Base-by-base conservation (phyloP, 139 green algal species). In the Ettlia oleoabundans region DNA sequence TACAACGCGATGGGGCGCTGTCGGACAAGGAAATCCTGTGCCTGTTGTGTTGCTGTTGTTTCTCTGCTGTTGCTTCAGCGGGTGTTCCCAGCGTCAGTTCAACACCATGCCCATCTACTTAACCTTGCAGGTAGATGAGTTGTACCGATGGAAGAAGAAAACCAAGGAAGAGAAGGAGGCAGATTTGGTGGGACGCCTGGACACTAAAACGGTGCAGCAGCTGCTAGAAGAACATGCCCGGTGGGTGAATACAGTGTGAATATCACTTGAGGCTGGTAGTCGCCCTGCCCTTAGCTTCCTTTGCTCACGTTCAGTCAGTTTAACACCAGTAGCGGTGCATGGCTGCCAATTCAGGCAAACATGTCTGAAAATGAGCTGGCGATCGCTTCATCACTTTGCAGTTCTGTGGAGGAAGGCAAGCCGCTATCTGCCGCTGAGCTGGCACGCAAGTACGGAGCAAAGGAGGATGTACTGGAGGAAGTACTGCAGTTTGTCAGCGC, bases 151-250 rank as follows among this genome's bases (percentile, higher is more conserved):
- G 47, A 72, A 41, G 37, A 58, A 53, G 33, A 65, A 62, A 42
- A 81, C 35, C 9, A 80, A 76, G 42, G 37, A 71, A 52, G 47
- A 75, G 58, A 76, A 68, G 55, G 68, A 78, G 42, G 40, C 42
- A 6, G 51, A 68, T 2, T 38, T 67, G 58, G 43, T 55, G 26
- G 83, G 83, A 28, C 71, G 83, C 9, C 55, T 87, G 62, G 24
- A 30, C 18, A 76, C 77, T 8, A 35, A 58, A 2, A 28, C n/a
- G 0, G 22, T 87, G n/a, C 64, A 63, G 21, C 22, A 47, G 32
- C 77, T 87, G 3, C 71, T 85, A 22, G 67, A 85, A 28, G 77
- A 87, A 24, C 76, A 81, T 22, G 61, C 65, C n/a, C 35, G 62
- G 47, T 71, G 77, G 40, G 63, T 43, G 32, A 9, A 21, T 7